phyloP scores from a whole-genome alignment of 2,329 filamentous ascomycete species.

The Ophiosphaerella korrae region DNA sequence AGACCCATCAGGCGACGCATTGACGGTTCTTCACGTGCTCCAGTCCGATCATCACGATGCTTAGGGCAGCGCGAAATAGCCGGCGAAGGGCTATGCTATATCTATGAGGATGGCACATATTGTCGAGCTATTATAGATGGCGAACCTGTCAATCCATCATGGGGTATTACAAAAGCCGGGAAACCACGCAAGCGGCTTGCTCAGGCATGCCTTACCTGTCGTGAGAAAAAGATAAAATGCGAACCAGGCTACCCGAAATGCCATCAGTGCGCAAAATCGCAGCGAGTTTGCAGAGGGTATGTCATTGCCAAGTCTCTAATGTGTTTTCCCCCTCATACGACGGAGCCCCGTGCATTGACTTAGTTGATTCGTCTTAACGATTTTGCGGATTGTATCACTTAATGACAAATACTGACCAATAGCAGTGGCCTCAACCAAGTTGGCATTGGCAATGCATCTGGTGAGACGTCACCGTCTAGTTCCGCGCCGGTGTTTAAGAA shows the following conservation, averaged over 20 bases:
- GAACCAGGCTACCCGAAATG: slow-evolving; percentile 87
- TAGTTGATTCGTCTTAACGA: slow-evolving; percentile 19
- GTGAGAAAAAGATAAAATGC: slow-evolving; percentile 98
- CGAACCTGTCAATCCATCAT: slow-evolving; percentile 84
- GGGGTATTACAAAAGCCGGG: slow-evolving; percentile 92
- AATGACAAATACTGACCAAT: slow-evolving; percentile 41
- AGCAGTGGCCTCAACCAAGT: slow-evolving; percentile 38
- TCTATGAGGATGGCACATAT: slow-evolving; percentile 83
- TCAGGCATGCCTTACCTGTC: slow-evolving; percentile 89
- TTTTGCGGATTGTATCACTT: slow-evolving; percentile 21
- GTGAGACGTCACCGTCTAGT: slow-evolving; percentile 39
- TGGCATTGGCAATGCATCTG: slow-evolving; percentile 38
- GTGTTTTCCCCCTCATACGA: slow-evolving; percentile 3
- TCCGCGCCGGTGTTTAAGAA: slow-evolving; percentile 40
- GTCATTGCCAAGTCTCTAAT: slow-evolving; percentile 16
- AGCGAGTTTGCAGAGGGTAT: slow-evolving; percentile 76
- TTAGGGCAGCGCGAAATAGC: slow-evolving; percentile 63
- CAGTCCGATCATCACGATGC: slow-evolving; percentile 41
- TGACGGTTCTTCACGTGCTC: slow-evolving; percentile 40
- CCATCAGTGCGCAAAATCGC: slow-evolving; percentile 90
- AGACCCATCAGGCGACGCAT: slow-evolving; percentile 40
- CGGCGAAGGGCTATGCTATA: slow-evolving; percentile 80
- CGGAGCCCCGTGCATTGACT: slow-evolving; percentile 27
- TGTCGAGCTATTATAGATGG: slow-evolving; percentile 86
- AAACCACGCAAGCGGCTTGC: slow-evolving; percentile 90